Percentiles rank a stretch among this genome's conserved stretches.
Evolutionary conservation across 805 yeast species (phyloP).

Genomic region (Saccharomycopsis sp.): DNA sequence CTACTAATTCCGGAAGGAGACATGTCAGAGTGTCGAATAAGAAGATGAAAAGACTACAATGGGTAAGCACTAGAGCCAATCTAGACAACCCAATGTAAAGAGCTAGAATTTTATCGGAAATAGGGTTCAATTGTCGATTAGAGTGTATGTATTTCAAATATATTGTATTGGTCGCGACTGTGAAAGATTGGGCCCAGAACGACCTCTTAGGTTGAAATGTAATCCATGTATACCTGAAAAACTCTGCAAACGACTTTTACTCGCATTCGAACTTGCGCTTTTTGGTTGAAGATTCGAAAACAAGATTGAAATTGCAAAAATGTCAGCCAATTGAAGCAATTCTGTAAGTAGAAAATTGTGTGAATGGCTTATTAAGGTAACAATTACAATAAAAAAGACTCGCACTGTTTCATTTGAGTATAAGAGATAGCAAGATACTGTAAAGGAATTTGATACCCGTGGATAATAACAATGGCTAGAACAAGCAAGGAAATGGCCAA

Average conservation of each 20-base stretch:
- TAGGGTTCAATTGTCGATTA: no score
- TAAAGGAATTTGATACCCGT: no score
- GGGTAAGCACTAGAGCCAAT: background rate
- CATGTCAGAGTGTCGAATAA: background rate
- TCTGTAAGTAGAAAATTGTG: no score
- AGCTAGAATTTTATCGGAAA: background rate
- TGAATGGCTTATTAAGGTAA: background rate
- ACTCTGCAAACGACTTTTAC: background rate
- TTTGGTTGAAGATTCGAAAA: background rate
- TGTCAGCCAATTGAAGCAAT: no score
- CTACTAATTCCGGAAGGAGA: background rate
- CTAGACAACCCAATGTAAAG: background rate
- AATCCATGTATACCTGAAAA: background rate
- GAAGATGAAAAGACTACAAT: background rate
- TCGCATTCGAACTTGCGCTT: background rate
- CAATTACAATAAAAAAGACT: background rate
- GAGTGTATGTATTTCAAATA: background rate
- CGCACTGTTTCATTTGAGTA: no score
- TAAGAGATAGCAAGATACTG: no score
- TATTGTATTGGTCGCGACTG: background rate
- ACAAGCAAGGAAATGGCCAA: background rate
- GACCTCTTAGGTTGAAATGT: background rate
- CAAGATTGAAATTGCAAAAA: background rate
- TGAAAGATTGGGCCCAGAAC: background rate
- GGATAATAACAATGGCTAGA: no score